A percentile compares a stretch with the other conserved stretches of the same genome.
Evolutionary conservation across 805 yeast genomes (phyloP).

Genomic region (Diddensiella transvaalensis): DNA sequence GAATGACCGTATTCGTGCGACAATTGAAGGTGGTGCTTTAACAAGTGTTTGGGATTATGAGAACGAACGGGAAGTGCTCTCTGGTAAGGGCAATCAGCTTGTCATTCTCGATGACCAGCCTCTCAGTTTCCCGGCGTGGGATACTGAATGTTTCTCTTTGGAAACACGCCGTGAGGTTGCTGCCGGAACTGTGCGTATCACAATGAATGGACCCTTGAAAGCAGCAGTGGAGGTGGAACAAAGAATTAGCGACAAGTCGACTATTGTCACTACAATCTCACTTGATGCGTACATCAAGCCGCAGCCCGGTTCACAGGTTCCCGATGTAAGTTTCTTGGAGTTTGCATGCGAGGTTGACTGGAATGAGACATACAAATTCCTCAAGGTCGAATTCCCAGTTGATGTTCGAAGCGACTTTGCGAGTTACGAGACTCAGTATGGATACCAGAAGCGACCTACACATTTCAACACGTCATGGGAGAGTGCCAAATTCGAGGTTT

Average conservation of each 20-base stretch:
- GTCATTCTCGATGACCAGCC: conserved; percentile 89
- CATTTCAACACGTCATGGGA: conserved; percentile 97
- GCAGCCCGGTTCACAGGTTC: conserved; percentile 24
- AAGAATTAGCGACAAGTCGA: conserved; percentile 53
- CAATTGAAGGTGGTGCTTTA: conserved; percentile 59
- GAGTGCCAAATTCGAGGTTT: conserved; percentile 92
- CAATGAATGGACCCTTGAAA: conserved; percentile 53
- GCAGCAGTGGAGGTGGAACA: conserved; percentile 63
- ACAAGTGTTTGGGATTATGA: conserved; percentile 60
- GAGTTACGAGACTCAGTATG: conserved; percentile 90
- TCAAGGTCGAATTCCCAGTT: conserved; percentile 94
- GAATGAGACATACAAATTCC: conserved; percentile 83
- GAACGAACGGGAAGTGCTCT: conserved; percentile 62
- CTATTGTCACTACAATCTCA: conserved; percentile 65
- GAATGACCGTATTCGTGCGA: conserved; percentile 60
- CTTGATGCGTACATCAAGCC: conserved; percentile 48
- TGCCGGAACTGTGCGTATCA: conserved; percentile 39
- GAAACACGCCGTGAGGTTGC: conserved; percentile 59
- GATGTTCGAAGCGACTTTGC: conserved; percentile 73
- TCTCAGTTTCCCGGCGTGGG: conserved; percentile 93
- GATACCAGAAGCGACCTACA: conserved; percentile 86
- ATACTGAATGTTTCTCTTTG: conserved; percentile 84
- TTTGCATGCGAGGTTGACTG: conserved; percentile 68
- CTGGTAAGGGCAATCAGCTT: conserved; percentile 73
- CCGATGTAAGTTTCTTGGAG: conserved; percentile 39